These are phyloP conservation scores for Cystobasidium ongulense DNA, from an alignment of 768 basidiomycete genomes.

Conservation along the genomic window DNA sequence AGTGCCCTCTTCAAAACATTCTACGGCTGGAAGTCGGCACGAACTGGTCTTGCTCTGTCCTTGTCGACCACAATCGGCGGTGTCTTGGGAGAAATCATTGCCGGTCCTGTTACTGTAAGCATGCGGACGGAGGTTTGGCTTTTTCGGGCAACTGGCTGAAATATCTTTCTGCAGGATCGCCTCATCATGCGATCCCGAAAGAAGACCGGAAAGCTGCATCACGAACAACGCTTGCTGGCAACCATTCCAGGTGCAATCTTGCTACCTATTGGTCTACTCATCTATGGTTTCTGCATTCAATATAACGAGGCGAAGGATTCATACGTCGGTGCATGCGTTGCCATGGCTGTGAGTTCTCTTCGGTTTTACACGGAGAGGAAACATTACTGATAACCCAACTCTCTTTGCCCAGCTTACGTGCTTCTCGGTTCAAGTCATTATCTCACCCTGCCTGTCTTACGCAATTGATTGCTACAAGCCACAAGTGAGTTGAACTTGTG, in stretches of 20 bases:
- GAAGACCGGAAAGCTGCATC: slow-evolving; percentile 8
- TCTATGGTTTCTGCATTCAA: slow-evolving; percentile 6
- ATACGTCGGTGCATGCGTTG: slow-evolving; percentile 2
- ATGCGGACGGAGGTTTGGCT: too few species aligned
- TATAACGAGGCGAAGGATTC: slow-evolving; percentile 10
- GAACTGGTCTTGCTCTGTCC: slow-evolving; percentile 24
- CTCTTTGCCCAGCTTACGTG: not conserved
- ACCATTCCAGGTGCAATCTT: not conserved
- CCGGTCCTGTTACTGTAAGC: slow-evolving; percentile 20
- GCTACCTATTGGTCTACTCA: slow-evolving; percentile 14
- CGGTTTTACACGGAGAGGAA: not conserved
- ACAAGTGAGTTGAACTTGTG: not conserved
- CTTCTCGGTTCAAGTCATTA: slow-evolving; percentile 18
- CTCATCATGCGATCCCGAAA: slow-evolving; percentile 3
- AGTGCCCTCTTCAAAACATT: slow-evolving; percentile 13
- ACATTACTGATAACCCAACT: not conserved
- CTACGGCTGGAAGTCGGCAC: slow-evolving; percentile 14
- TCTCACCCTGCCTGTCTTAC: slow-evolving; percentile 5
- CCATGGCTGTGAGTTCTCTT: not conserved
- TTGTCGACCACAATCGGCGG: slow-evolving; percentile 27
- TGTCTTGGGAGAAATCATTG: slow-evolving; percentile 26
- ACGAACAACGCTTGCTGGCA: slow-evolving; percentile 7
- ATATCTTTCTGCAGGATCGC: not conserved
- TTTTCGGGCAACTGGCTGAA: too few species aligned
- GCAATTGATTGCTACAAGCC: slow-evolving; percentile 13